A percentile compares a stretch with the other conserved stretches of the same genome.
phyloP scores from a whole-genome alignment of 768 basidiomycete genomes.

The Rubroboletus pulcherrimus region DNA sequence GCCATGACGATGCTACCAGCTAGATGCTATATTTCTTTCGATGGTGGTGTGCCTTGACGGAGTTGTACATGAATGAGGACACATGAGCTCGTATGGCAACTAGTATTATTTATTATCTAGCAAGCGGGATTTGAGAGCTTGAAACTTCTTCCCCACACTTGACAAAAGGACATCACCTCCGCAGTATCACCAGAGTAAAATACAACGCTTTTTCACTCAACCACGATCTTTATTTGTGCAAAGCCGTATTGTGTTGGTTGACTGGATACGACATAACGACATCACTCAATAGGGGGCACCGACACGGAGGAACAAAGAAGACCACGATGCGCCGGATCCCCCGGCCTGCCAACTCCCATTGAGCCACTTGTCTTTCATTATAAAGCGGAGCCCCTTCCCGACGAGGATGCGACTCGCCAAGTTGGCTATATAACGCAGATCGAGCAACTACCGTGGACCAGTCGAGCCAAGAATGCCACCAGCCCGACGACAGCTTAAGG shows the following conservation, averaged over 20 bases:
- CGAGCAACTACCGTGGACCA: neutral
- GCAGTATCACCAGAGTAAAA: neutral
- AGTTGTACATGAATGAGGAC: neutral
- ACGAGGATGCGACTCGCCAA: neutral
- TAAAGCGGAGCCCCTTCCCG: slow-evolving; percentile 3
- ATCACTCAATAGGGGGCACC: neutral
- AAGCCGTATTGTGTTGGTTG: slow-evolving; percentile 10
- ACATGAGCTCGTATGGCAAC: neutral
- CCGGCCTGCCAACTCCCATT: neutral
- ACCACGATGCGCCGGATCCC: neutral
- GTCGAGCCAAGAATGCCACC: slow-evolving; percentile 18
- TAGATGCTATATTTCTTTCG: neutral
- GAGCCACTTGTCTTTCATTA: slow-evolving; percentile 1
- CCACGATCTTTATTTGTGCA: neutral
- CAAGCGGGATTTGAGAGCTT: neutral
- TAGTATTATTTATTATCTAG: neutral
- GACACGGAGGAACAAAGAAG: slow-evolving; percentile 4
- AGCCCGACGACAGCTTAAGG: slow-evolving; percentile 12
- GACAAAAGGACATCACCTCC: slow-evolving; percentile 6
- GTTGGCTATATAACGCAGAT: neutral
- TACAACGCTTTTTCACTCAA: neutral
- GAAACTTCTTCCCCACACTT: neutral
- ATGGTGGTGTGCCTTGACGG: neutral
- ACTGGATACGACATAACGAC: slow-evolving; percentile 5
- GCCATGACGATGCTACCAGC: neutral